Base-by-base conservation (phyloP, 1,284 basidiomycete genomes). In the Singerocomus inundabilis region DNA sequence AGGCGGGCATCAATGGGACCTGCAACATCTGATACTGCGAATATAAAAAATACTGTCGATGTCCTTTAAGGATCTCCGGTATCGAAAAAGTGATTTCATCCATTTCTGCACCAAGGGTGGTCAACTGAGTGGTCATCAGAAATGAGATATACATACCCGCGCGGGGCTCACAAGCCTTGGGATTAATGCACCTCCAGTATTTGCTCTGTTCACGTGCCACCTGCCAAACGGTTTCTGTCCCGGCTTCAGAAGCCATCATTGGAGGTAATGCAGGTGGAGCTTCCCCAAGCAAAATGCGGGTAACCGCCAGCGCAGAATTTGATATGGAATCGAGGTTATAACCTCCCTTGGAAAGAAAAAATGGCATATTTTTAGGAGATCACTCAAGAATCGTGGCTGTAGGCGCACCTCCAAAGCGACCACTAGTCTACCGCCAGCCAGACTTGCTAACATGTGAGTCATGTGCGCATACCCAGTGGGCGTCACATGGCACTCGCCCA, bases 391-490 rank as follows among this genome's bases (percentile, higher is more conserved):
- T 46, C 35, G 40, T 36, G 26, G 21, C 18, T 44, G 1, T 34
- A 32, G 3, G 21, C 56, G 30, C 51, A 93, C 94, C 81, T 99
- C 97, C 26, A 99, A 80, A 5, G 93, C 94, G 21, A 97, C 93
- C 12, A 97, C 92, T 7, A 98, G 62, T 60, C 85, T 88, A 6
- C 97, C 97, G 5, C 85, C 81, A 11, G 96, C 95, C 9, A 99
- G 77, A n/a, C 88, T 84, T 36, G 84, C 81, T 4, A 99, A 77
- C 87, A 97, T 94, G 62, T 98, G 91, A 3, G 97, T 98, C 95
- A 99, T 98, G 62, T 98, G 96, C 0, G 94, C 94, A 67, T 94
- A 99, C 2, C 94, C 96, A n/a, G 84, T 80, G 0, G 97, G 97
- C 1, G 91, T 82, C 50, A 99, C 95, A 56, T 84, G 76, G 64